Percentiles rank a stretch among this genome's conserved stretches.
These are phyloP conservation scores for Erodium trifolium DNA, from an alignment of 441 rosid genomes.

Conservation along the genomic window DNA sequence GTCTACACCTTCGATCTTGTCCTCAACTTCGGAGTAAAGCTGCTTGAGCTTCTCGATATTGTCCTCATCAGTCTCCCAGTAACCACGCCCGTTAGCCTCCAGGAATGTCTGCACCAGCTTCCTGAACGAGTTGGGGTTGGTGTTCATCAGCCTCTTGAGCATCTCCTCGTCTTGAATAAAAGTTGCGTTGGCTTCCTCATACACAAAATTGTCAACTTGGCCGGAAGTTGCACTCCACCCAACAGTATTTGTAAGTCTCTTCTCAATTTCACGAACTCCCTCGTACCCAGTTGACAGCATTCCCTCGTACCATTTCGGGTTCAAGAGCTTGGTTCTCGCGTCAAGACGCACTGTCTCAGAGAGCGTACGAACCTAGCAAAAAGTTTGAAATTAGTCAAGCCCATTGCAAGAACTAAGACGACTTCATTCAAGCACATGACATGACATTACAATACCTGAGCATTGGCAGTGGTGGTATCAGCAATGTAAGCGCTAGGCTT, in stretches of 20 bases:
- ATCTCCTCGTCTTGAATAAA: slow-evolving; percentile 91
- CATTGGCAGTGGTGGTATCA: slow-evolving; percentile 94
- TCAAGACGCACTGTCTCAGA: slow-evolving; percentile 86
- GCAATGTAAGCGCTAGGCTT: slow-evolving; percentile 90
- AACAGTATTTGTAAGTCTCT: slow-evolving; percentile 83
- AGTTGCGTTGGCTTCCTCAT: slow-evolving; percentile 91
- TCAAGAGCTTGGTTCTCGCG: slow-evolving; percentile 84
- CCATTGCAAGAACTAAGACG: no score
- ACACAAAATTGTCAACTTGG: slow-evolving; percentile 97
- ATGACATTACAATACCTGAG: slow-evolving; percentile 47
- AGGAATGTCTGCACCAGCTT: slow-evolving; percentile 91
- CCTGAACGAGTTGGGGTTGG: slow-evolving; percentile 87
- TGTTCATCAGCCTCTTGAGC: slow-evolving; percentile 77
- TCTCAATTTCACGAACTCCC: slow-evolving; percentile 97
- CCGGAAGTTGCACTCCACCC: slow-evolving; percentile 99
- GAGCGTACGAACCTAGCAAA: slow-evolving; percentile 68
- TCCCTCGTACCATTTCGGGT: slow-evolving; percentile 98
- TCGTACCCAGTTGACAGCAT: slow-evolving; percentile 95
- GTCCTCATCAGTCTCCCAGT: slow-evolving; percentile 83
- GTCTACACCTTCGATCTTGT: slow-evolving; percentile 96
- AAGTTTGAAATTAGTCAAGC: no score
- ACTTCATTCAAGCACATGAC: no score
- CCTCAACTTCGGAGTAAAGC: slow-evolving; percentile 86
- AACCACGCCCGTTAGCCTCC: slow-evolving; percentile 97
- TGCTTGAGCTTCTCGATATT: slow-evolving; percentile 82